Evolutionary conservation across 2,329 filamentous ascomycete species (phyloP).

Genomic region (Aspergillus hortae): DNA sequence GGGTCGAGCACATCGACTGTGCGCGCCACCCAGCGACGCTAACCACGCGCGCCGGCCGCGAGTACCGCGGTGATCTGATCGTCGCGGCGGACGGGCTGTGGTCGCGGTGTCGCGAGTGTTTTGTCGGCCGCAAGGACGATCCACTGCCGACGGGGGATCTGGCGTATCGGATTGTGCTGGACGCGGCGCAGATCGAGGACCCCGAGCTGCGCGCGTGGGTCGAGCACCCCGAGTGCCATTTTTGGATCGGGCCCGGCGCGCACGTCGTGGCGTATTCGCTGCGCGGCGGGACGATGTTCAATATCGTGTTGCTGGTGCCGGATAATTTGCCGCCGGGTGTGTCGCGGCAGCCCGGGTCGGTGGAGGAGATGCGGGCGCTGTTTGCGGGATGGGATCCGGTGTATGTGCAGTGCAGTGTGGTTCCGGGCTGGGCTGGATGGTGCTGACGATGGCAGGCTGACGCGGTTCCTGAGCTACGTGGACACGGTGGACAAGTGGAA

Average conservation of each 20-base stretch:
- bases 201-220: slow-evolving; percentile 52
- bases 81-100: slow-evolving; percentile 64
- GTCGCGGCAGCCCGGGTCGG: slow-evolving; percentile 49
- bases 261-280: slow-evolving; percentile 62
- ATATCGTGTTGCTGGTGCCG: slow-evolving; percentile 63
- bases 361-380: slow-evolving; percentile 59
- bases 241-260: slow-evolving; percentile 61
- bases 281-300: slow-evolving; percentile 57
- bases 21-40: slow-evolving; percentile 14
- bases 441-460: slow-evolving; percentile 20
- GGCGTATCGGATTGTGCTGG: slow-evolving; percentile 61
- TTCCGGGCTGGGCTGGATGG: not conserved
- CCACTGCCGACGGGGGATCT: slow-evolving; percentile 61
- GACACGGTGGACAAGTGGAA: slow-evolving; percentile 66
- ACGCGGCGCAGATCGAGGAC: slow-evolving; percentile 50
- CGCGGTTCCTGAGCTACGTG: slow-evolving; percentile 48
- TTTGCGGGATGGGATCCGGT: slow-evolving; percentile 64
- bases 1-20: slow-evolving; percentile 44
- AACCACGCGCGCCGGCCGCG: slow-evolving; percentile 39
- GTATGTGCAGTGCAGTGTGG: slow-evolving; percentile 13
- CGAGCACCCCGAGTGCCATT: slow-evolving; percentile 50
- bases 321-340: slow-evolving; percentile 58
- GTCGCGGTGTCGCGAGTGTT: slow-evolving; percentile 53
- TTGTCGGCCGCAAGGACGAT: slow-evolving; percentile 45
- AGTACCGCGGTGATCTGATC: slow-evolving; percentile 52